These are phyloP conservation scores for Acanthamoeba triangularis DNA, from an alignment of 208 protist species.

Conservation along the genomic window DNA sequence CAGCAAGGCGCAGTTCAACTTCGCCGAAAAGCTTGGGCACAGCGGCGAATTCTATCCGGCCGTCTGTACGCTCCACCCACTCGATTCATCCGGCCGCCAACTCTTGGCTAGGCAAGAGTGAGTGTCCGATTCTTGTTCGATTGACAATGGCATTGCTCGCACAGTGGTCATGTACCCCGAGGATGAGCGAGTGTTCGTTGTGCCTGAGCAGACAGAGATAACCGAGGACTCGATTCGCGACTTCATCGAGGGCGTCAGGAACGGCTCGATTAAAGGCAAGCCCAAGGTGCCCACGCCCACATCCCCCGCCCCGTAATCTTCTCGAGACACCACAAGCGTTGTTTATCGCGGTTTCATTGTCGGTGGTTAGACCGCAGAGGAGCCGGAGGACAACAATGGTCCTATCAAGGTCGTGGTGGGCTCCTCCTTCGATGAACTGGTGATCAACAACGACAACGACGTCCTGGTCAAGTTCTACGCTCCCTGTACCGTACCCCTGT, in stretches of 20 bases:
- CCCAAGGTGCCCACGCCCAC: too few species aligned
- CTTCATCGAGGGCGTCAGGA: not conserved
- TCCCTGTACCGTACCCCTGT: conserved; percentile 82
- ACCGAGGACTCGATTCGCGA: not conserved
- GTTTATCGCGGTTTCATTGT: too few species aligned
- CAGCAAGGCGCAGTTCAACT: not conserved
- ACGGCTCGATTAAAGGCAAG: not conserved
- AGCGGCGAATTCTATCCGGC: not conserved
- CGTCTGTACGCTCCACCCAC: not conserved
- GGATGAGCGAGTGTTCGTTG: not conserved
- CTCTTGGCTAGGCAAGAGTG: too few species aligned
- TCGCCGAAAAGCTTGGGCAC: not conserved
- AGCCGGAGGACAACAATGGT: conserved; percentile 77
- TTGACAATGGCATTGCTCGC: too few species aligned
- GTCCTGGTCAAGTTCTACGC: conserved; percentile 96
- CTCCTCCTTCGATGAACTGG: conserved; percentile 78
- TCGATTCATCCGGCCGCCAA: too few species aligned
- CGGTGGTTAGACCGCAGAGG: conserved; percentile 78
- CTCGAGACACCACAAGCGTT: too few species aligned
- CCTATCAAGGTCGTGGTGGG: conserved; percentile 82
- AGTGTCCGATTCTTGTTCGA: too few species aligned
- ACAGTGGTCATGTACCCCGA: not conserved
- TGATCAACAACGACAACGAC: conserved; percentile 81
- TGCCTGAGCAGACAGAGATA: not conserved
- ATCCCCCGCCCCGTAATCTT: too few species aligned